Evolutionary conservation across 768 basidiomycete genomes (phyloP).

Genomic region (Fomitopsis serialis): DNA sequence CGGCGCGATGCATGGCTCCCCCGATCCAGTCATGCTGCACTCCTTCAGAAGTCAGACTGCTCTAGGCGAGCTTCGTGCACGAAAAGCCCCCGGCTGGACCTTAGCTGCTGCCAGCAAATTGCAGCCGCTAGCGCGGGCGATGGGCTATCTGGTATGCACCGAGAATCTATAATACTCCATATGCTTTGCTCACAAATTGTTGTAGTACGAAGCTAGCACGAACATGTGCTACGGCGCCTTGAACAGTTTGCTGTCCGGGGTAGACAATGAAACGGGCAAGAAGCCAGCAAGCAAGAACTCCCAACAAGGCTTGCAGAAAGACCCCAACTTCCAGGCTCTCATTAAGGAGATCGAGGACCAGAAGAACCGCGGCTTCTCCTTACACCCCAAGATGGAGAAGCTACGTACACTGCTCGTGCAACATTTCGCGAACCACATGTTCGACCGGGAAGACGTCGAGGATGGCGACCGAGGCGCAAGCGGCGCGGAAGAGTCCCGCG

Average conservation of each 20-base stretch:
- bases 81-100: constrained; percentile 41
- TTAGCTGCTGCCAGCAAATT: constrained; percentile 47
- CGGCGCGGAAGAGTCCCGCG: constrained; percentile 46
- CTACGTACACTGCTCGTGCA: constrained; percentile 69
- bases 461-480: constrained; percentile 6
- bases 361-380: constrained; percentile 43
- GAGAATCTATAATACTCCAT: constrained; percentile 3
- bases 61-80: constrained; percentile 29
- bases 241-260: constrained; percentile 40
- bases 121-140: constrained; percentile 64
- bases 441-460: constrained; percentile 29
- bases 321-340: constrained; percentile 58
- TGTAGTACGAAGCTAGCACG: constrained; percentile 77
- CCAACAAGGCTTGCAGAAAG: constrained; percentile 31
- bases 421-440: constrained; percentile 61
- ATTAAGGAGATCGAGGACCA: constrained; percentile 65
- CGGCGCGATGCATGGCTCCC: constrained; percentile 40
- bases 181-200: not conserved
- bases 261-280: constrained; percentile 32
- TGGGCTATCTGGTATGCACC: constrained; percentile 77
- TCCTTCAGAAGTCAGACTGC: constrained; percentile 52
- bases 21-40: constrained; percentile 63
- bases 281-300: constrained; percentile 34
- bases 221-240: constrained; percentile 72
- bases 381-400: constrained; percentile 92